Conservation (phyloP, 2,329 filamentous ascomycete genomes). For the Rhinocladiella similis region DNA sequence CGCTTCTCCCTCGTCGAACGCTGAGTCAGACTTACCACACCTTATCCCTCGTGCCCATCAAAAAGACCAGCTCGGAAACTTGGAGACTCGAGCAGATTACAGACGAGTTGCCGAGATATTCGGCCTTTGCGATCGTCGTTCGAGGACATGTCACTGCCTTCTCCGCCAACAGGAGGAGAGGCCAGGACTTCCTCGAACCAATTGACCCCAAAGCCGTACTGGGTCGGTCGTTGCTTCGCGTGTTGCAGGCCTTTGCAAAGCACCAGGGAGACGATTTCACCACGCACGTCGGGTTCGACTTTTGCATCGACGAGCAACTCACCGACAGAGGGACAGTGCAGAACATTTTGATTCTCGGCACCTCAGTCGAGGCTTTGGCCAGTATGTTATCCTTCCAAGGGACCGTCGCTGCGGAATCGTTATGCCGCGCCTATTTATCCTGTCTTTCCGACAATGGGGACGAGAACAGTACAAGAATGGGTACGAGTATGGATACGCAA, state of each 20-base stretch:
- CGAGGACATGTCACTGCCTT: constrained; percentile 65
- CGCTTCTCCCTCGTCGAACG: constrained; percentile 58
- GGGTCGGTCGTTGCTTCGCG: constrained; percentile 60
- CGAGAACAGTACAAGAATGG: too few relatives aligned
- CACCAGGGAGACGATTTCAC: constrained; percentile 53
- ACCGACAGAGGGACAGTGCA: constrained; percentile 32
- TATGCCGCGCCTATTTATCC: constrained; percentile 51
- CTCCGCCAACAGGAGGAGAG: constrained; percentile 62
- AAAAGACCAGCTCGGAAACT: constrained; percentile 46
- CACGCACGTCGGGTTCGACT: constrained; percentile 72
- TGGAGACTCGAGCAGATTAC: constrained; percentile 72
- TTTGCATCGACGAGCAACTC: constrained; percentile 59
- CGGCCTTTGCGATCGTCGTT: constrained; percentile 68
- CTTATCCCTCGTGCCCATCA: constrained; percentile 57
- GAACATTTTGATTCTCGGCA: constrained; percentile 65
- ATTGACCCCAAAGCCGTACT: constrained; percentile 57
- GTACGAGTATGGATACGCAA: too few relatives aligned
- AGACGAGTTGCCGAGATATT: constrained; percentile 61
- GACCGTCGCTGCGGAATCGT: constrained; percentile 40
- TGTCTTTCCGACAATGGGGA: constrained; percentile 34
- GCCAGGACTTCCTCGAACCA: constrained; percentile 61
- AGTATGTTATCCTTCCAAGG: constrained; percentile 61
- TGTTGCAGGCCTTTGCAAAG: constrained; percentile 36
- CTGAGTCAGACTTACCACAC: constrained; percentile 56
- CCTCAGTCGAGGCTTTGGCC: constrained; percentile 68